Conservation (phyloP, 2,329 filamentous ascomycete species). For the Trichoderma sp. region DNA sequence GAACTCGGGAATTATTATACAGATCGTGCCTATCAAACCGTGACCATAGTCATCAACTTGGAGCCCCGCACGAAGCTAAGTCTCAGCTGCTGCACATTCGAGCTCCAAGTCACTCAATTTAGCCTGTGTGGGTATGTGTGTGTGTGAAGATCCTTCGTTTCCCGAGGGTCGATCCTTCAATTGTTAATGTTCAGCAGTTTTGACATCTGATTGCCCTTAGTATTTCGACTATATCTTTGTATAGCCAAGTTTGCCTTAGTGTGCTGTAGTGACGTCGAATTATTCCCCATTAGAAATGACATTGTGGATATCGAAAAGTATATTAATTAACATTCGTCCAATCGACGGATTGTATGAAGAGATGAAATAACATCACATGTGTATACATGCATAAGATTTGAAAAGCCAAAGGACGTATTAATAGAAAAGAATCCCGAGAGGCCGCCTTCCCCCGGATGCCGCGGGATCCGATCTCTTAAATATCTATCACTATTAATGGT, state of each 20-base stretch:
- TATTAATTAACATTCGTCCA: neutral
- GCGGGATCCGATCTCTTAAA: neutral
- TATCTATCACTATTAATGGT: neutral
- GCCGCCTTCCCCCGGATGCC: conserved; percentile 8
- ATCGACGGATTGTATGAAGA: neutral
- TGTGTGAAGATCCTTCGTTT: neutral
- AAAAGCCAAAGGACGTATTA: neutral
- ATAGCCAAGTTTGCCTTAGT: neutral
- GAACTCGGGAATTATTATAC: neutral
- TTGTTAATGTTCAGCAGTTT: neutral
- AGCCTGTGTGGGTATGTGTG: neutral
- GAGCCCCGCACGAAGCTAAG: conserved; percentile 12
- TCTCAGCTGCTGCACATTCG: neutral
- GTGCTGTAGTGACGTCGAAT: neutral
- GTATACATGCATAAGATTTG: neutral
- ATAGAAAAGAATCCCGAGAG: neutral
- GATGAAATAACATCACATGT: neutral
- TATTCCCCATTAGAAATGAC: neutral
- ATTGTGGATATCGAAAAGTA: neutral
- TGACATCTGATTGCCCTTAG: neutral
- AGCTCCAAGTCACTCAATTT: neutral
- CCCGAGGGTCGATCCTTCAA: neutral
- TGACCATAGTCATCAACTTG: neutral
- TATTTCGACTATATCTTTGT: neutral
- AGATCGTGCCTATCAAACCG: neutral